phyloP scores from a whole-genome alignment of 805 yeast genomes.

The Middelhovenomyces tepae region DNA sequence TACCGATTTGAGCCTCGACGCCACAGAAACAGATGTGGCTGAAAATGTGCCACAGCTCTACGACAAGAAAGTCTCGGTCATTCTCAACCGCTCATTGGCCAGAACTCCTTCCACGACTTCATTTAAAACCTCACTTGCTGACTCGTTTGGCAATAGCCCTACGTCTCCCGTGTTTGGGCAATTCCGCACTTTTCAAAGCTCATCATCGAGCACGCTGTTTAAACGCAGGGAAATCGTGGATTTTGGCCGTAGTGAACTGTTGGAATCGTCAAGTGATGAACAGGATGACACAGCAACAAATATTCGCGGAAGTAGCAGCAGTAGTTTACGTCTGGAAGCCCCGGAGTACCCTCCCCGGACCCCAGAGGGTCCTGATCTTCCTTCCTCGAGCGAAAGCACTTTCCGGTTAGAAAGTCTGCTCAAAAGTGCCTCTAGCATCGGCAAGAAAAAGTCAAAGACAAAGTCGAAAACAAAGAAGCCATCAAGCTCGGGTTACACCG shows the following conservation, averaged over 20 bases:
- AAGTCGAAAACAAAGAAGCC: slow-evolving; percentile 10
- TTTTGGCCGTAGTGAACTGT: slow-evolving; percentile 6
- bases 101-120: slow-evolving; percentile 68
- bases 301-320: not conserved
- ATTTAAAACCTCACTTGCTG: slow-evolving; percentile 67
- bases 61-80: slow-evolving; percentile 71
- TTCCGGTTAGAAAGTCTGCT: slow-evolving; percentile 28
- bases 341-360: not conserved
- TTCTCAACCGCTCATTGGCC: slow-evolving; percentile 62
- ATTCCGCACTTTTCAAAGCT: slow-evolving; percentile 3
- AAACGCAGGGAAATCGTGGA: slow-evolving; percentile 13
- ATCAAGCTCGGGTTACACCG: too few relatives aligned
- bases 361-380: slow-evolving; percentile 3
- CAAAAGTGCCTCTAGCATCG: slow-evolving; percentile 21
- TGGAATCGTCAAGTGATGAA: slow-evolving; percentile 3
- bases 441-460: slow-evolving; percentile 15
- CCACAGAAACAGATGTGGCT: slow-evolving; percentile 40
- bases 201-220: slow-evolving; percentile 1
- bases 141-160: slow-evolving; percentile 36
- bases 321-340: slow-evolving; percentile 1
- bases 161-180: slow-evolving; percentile 7
- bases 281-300: slow-evolving; percentile 2
- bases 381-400: slow-evolving; percentile 20
- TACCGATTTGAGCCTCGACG: slow-evolving; percentile 45
- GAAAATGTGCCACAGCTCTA: slow-evolving; percentile 72